These are phyloP conservation scores for Naganishia onofrii DNA, from an alignment of 768 basidiomycete species.

Conservation along the genomic window DNA sequence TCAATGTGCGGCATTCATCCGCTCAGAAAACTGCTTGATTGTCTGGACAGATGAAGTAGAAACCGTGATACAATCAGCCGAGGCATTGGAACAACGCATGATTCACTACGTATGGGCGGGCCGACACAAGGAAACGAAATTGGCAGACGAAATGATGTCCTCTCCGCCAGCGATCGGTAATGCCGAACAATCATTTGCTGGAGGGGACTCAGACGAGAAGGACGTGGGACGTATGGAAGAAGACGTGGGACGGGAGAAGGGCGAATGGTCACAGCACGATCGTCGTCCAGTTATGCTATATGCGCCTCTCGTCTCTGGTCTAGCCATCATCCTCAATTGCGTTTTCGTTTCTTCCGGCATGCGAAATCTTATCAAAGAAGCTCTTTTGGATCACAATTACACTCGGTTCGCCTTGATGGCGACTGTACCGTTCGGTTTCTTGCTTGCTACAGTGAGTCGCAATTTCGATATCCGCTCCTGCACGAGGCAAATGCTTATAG, in stretches of 20 bases:
- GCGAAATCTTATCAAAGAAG: constrained; percentile 62
- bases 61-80: constrained; percentile 63
- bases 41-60: constrained; percentile 82
- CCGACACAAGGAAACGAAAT: constrained; percentile 41
- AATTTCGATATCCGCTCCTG: constrained; percentile 49
- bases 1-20: constrained; percentile 82
- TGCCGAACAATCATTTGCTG: not conserved
- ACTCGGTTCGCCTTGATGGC: constrained; percentile 66
- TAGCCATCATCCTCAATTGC: constrained; percentile 43
- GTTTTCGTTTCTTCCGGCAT: constrained; percentile 42
- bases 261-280: constrained; percentile 9
- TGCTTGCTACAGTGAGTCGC: constrained; percentile 32
- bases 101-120: constrained; percentile 76
- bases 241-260: constrained; percentile 3
- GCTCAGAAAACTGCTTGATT: constrained; percentile 79
- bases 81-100: constrained; percentile 64
- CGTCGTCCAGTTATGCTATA: constrained; percentile 42
- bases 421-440: constrained; percentile 60
- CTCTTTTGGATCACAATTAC: constrained; percentile 64
- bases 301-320: constrained; percentile 45
- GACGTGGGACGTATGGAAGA: not conserved
- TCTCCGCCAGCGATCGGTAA: not conserved
- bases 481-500: constrained; percentile 47
- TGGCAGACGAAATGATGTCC: not conserved
- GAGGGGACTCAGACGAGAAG: not conserved